Conservation (phyloP, 78 protist genomes). For the Dictyostelium citrinum region DNA sequence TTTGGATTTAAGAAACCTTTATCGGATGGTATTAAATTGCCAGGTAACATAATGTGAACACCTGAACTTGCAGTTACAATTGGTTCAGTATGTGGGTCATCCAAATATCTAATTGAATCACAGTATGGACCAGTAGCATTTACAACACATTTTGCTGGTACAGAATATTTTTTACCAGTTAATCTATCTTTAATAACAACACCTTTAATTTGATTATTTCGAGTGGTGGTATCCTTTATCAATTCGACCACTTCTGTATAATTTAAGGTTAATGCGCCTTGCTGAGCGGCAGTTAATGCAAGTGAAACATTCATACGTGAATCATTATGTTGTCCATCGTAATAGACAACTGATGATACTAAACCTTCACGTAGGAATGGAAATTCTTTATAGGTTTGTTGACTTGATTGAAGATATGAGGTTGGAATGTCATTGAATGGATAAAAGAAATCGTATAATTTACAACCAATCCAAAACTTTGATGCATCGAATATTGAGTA, state of each 20-base stretch:
- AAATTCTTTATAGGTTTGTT: constrained; percentile 55
- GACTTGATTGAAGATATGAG: constrained; percentile 31
- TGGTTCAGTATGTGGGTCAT: constrained; percentile 3
- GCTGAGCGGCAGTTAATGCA: constrained; percentile 91
- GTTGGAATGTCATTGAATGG: constrained; percentile 41
- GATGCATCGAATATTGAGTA: constrained; percentile 75
- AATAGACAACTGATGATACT: constrained; percentile 83
- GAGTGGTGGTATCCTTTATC: neutral
- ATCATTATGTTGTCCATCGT: constrained; percentile 94
- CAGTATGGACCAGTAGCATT: constrained; percentile 95
- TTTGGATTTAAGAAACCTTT: constrained; percentile 88
- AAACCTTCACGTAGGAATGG: constrained; percentile 76
- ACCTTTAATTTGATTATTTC: constrained; percentile 60
- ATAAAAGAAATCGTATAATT: constrained; percentile 89
- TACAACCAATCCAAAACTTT: constrained; percentile 83
- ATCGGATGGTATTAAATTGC: constrained; percentile 31
- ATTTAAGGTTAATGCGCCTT: constrained; percentile 91
- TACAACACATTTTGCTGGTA: constrained; percentile 78
- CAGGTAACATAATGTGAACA: constrained; percentile 84
- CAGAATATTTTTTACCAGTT: constrained; percentile 81
- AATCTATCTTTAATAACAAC: constrained; percentile 88
- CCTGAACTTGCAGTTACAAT: constrained; percentile 87
- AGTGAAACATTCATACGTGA: constrained; percentile 89
- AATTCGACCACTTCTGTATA: constrained; percentile 80
- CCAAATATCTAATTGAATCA: constrained; percentile 88